Evolutionary conservation across 208 protist genomes (phyloP), one percentile per base, ranked within the genome.

Genomic region (Leishmania tarentolae): DNA sequence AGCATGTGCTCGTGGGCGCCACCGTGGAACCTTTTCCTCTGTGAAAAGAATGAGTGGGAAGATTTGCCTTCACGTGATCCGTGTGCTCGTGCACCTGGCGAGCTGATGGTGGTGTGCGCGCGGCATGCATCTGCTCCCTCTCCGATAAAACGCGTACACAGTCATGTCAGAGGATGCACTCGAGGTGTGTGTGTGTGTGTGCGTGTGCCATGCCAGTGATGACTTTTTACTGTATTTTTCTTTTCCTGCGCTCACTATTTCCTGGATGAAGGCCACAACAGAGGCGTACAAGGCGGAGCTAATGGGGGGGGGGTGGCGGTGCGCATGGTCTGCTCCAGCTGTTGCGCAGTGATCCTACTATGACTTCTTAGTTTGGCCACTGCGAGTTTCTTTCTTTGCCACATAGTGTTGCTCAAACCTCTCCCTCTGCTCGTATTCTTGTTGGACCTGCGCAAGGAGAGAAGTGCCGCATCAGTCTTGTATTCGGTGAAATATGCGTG

Each of bases 251-350:
- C 56, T 59, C 56, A 2, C 21, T 35, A 21, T 73, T 31, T 5
- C 21, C 28, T 52, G 47, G 21, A 31, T 19, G 42, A 47, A 31
- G 31, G 68, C 8, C 68, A 73, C 24, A 52, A 31, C 42, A 52
- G 42, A 3, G 24, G 68, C 17, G 68, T 2, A 19, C 19, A 21
- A 73, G 9, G 68, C 9, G 42, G 15, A n/a, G 1, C 76, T 76
- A 80, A 17, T 65, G n/a, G 57, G 73, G 9, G 47, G 88, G 63
- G 46, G n/a, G 57, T 73, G 9, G 47, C 88, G 63, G 46, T 52
- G 42, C 91, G 89, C 75, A 90, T 88, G 85, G 83, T 88, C 17
- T 92, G 87, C 78, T 91, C 85, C 9, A 87, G 89, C 19, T 31
- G 80, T 4, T 83, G 83, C 6, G 88, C 83, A 8, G 63, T 83